These are phyloP conservation scores for Phytopythium aichiense DNA, from an alignment of 352 stramenopile species.

Conservation along the genomic window DNA sequence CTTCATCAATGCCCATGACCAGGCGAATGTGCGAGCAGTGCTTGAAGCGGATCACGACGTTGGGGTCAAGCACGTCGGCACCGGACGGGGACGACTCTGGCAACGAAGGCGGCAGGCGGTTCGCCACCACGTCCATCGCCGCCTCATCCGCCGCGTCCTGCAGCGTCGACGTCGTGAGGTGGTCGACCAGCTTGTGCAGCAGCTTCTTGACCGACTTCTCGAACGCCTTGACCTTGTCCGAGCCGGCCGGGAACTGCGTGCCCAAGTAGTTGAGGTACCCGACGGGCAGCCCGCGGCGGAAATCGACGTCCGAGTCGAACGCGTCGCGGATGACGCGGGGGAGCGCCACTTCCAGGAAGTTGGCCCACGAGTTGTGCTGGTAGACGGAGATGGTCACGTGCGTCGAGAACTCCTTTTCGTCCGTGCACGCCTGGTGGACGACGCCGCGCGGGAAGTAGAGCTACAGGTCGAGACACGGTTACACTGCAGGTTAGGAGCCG, in stretches of 20 bases:
- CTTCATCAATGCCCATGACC: constrained; percentile 49
- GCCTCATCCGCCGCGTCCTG: constrained; percentile 73
- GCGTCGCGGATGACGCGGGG: constrained; percentile 71
- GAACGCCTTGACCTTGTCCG: constrained; percentile 47
- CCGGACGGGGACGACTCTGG: constrained; percentile 6
- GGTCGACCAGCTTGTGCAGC: constrained; percentile 41
- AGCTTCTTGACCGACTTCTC: constrained; percentile 37
- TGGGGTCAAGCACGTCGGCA: constrained; percentile 41
- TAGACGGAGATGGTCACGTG: constrained; percentile 88
- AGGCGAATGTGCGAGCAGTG: constrained; percentile 69
- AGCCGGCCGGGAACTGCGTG: constrained; percentile 46
- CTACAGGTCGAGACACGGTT: constrained; percentile 7
- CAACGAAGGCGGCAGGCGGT: constrained; percentile 51
- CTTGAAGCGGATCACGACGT: constrained; percentile 52
- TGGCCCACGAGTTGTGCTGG: constrained; percentile 85
- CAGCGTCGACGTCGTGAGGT: constrained; percentile 48
- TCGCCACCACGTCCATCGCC: constrained; percentile 68
- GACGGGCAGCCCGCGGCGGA: constrained; percentile 69
- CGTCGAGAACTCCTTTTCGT: constrained; percentile 75
- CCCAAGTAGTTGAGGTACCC: constrained; percentile 73
- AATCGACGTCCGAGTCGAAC: constrained; percentile 72
- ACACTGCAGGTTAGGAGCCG: neutral
- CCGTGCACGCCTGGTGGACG: constrained; percentile 76
- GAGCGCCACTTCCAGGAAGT: constrained; percentile 81
- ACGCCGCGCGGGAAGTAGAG: constrained; percentile 84